Evolutionary conservation across 208 protist genomes (phyloP).

Genomic region (Leishmania lainsoni): DNA sequence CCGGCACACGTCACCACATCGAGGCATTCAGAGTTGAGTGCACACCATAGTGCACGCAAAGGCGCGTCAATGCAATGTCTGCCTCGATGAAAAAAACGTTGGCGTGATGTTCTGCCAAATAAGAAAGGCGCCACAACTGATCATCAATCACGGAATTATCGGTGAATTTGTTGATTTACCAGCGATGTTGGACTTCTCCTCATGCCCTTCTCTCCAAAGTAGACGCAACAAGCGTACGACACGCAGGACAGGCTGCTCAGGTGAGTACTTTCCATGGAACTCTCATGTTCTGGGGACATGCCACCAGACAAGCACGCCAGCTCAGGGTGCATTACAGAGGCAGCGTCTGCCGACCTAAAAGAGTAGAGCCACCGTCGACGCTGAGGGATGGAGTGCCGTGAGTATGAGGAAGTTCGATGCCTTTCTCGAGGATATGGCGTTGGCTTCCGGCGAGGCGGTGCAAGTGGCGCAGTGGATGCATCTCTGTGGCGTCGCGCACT

Average conservation of each 20-base stretch:
- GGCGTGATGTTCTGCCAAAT: slow-evolving; percentile 57
- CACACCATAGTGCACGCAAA: neutral
- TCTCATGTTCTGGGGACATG: slow-evolving; percentile 34
- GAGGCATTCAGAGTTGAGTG: neutral
- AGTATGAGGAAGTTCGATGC: slow-evolving; percentile 29
- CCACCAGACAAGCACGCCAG: slow-evolving; percentile 54
- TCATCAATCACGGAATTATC: slow-evolving; percentile 68
- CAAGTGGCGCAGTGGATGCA: slow-evolving; percentile 30
- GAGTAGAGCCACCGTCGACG: slow-evolving; percentile 22
- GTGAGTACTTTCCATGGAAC: slow-evolving; percentile 49
- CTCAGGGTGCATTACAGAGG: slow-evolving; percentile 74
- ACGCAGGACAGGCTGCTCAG: slow-evolving; percentile 82
- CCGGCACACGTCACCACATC: neutral
- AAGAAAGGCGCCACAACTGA: slow-evolving; percentile 48
- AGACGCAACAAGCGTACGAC: slow-evolving; percentile 70
- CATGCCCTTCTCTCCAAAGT: slow-evolving; percentile 73
- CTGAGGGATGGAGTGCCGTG: slow-evolving; percentile 42
- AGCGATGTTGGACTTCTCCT: slow-evolving; percentile 65
- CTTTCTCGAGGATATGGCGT: slow-evolving; percentile 37
- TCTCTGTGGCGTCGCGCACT: slow-evolving; percentile 36
- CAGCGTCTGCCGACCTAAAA: slow-evolving; percentile 40
- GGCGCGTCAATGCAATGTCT: neutral
- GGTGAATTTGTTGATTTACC: slow-evolving; percentile 47
- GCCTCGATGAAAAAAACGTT: slow-evolving; percentile 48
- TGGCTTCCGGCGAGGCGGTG: slow-evolving; percentile 24